phyloP scores from a whole-genome alignment of 805 yeast genomes.

The Candida corydali region DNA sequence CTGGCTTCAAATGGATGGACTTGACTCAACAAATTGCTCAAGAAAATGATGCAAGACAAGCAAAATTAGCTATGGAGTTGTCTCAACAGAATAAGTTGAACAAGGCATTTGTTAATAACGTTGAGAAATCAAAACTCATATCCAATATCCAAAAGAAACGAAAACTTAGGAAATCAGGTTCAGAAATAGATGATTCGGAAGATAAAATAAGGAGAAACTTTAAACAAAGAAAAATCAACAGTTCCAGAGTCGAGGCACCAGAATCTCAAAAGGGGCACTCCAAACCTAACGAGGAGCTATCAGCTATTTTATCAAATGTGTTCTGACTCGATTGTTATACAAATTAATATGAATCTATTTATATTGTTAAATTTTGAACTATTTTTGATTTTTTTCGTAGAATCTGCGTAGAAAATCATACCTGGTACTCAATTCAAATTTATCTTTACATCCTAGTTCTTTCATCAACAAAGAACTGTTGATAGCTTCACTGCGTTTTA shows the following conservation, averaged over 20 bases:
- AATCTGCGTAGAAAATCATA: constrained; percentile 22
- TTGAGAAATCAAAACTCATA: constrained; percentile 81
- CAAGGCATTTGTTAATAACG: constrained; percentile 76
- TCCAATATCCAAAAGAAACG: constrained; percentile 57
- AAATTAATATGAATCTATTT: background rate
- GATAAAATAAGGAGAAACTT: constrained; percentile 53
- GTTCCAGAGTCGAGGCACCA: constrained; percentile 63
- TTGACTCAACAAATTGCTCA: constrained; percentile 88
- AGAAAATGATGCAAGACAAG: constrained; percentile 85
- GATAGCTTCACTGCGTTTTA: constrained; percentile 24
- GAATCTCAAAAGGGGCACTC: constrained; percentile 39
- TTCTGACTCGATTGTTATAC: constrained; percentile 35
- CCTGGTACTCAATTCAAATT: constrained; percentile 28
- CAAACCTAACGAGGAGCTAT: constrained; percentile 36
- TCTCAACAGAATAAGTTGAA: constrained; percentile 85
- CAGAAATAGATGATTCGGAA: constrained; percentile 17
- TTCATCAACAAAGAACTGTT: constrained; percentile 23
- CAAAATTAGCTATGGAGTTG: constrained; percentile 82
- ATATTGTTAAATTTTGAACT: background rate
- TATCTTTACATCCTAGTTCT: constrained; percentile 22
- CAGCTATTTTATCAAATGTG: constrained; percentile 50
- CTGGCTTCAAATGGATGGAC: constrained; percentile 93
- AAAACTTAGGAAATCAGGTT: constrained; percentile 13
- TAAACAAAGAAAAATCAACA: constrained; percentile 64
- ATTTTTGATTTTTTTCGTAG: constrained; percentile 4